Conservation (phyloP, 1,139 yeast genomes). For the Saccharomyces hybrid region DNA sequence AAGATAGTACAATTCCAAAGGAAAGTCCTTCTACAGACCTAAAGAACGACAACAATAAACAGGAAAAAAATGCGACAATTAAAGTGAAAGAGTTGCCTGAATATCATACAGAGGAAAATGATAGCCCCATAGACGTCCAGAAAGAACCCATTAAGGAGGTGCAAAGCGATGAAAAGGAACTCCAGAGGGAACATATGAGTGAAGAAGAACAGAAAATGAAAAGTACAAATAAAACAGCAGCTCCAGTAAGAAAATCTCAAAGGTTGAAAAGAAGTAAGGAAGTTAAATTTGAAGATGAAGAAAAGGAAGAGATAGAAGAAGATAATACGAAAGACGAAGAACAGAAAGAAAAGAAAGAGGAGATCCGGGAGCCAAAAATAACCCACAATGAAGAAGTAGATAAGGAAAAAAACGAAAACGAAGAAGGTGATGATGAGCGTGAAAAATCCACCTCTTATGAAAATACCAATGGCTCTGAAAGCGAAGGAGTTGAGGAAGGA, state of each 20-base stretch:
- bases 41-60: neutral
- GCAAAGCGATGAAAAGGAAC: conserved; percentile 3
- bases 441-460: neutral
- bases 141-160: conserved; percentile 1
- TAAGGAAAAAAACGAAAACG: conserved; percentile 7
- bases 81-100: conserved; percentile 2
- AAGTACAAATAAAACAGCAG: neutral
- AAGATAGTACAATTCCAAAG: neutral
- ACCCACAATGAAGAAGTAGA: conserved; percentile 8
- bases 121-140: neutral
- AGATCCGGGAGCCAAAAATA: conserved; percentile 5
- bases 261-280: neutral
- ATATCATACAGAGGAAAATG: conserved; percentile 1
- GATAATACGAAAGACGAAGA: conserved; percentile 6
- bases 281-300: neutral
- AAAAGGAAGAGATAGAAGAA: conserved; percentile 11
- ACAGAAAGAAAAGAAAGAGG: conserved; percentile 7
- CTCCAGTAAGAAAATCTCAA: neutral
- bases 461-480: conserved; percentile 5
- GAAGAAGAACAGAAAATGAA: neutral
- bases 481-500: conserved; percentile 5
- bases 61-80: neutral
- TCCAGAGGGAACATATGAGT: neutral
- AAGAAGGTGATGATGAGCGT: conserved; percentile 7
- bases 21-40: too few relatives aligned